A percentile compares a stretch with the other conserved stretches of the same genome.
phyloP scores from a whole-genome alignment of 2,329 filamentous ascomycete species.

The Trichoderma harzianum region DNA sequence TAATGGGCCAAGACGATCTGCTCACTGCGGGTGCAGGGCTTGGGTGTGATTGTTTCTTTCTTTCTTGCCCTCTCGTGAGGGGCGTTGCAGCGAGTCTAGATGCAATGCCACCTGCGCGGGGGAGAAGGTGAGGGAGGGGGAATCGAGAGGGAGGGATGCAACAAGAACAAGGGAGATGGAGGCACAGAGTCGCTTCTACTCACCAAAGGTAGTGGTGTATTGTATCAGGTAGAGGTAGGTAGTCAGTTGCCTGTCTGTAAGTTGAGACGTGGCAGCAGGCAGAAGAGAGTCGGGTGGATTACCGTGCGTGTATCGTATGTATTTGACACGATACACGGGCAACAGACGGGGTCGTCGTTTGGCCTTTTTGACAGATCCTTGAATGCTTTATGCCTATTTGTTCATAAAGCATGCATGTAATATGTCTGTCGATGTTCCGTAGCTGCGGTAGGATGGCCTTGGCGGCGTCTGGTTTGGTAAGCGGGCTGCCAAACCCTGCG shows the following conservation, averaged over 20 bases:
- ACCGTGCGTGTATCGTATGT: background rate
- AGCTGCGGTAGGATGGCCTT: slow-evolving; percentile 13
- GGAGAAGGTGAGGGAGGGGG: background rate
- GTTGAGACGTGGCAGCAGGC: background rate
- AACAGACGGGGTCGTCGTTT: background rate
- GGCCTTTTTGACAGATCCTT: background rate
- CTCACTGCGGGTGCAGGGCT: background rate
- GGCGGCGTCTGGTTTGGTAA: slow-evolving; percentile 4
- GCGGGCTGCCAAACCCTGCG: slow-evolving; percentile 14
- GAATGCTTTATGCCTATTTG: background rate
- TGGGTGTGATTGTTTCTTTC: background rate
- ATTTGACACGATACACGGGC: background rate
- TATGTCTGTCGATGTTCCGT: slow-evolving; percentile 11
- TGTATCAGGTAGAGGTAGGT: background rate
- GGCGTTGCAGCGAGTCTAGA: slow-evolving; percentile 6
- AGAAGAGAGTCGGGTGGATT: background rate
- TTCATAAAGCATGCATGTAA: slow-evolving; percentile 6
- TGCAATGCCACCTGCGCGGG: slow-evolving; percentile 15
- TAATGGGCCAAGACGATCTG: slow-evolving; percentile 3
- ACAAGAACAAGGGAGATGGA: background rate
- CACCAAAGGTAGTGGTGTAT: background rate
- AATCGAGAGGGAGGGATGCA: background rate
- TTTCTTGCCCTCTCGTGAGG: background rate
- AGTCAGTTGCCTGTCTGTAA: background rate
- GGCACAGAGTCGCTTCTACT: background rate